phyloP scores from a whole-genome alignment of 2,329 filamentous ascomycete species.

The Fusarium miscanthi region DNA sequence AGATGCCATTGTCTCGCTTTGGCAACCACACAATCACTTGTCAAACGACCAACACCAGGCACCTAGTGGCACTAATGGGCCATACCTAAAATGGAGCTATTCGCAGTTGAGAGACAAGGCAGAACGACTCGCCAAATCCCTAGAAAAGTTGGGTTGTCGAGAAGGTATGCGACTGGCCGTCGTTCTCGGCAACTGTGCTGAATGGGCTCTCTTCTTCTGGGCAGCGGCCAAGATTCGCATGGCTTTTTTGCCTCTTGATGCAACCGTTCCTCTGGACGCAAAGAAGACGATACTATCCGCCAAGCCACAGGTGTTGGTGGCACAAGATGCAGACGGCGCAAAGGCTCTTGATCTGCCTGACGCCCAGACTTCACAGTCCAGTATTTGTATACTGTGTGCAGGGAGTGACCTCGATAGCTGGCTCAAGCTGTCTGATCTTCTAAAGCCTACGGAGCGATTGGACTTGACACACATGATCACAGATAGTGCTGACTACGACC shows the following conservation, averaged over 20 bases:
- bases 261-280: constrained; percentile 42
- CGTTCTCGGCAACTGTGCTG: constrained; percentile 52
- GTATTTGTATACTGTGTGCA: constrained; percentile 44
- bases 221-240: constrained; percentile 49
- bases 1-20: constrained; percentile 52
- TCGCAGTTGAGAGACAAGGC: constrained; percentile 40
- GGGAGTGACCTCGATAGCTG: constrained; percentile 31
- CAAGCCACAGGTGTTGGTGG: constrained; percentile 48
- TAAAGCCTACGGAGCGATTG: not conserved
- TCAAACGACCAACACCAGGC: not conserved
- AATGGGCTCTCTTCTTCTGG: constrained; percentile 55
- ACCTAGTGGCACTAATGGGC: not conserved
- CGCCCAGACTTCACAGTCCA: not conserved
- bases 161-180: constrained; percentile 48
- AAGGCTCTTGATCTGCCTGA: constrained; percentile 30
- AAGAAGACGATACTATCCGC: constrained; percentile 38
- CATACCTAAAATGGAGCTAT: constrained; percentile 49
- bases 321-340: constrained; percentile 45
- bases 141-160: constrained; percentile 41
- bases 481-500: not conserved
- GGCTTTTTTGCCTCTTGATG: constrained; percentile 51
- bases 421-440: constrained; percentile 31
- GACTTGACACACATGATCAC: not conserved
- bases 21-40: constrained; percentile 43
- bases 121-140: constrained; percentile 41